Evolutionary conservation across 768 basidiomycete species (phyloP).

Genomic region (Auricularia sp.): DNA sequence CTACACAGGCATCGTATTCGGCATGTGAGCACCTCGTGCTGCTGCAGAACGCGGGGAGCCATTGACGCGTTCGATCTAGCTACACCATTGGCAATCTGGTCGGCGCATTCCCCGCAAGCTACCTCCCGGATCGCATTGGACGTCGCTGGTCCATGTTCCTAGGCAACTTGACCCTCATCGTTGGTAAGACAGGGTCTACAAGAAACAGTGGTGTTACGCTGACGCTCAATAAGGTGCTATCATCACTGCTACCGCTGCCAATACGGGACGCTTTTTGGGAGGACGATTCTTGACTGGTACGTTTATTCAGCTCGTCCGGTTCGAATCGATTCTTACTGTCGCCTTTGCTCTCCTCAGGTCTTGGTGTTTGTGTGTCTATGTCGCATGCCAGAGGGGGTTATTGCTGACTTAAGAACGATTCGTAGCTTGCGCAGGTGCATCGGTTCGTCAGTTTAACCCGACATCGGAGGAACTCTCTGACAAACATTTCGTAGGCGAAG

Average conservation of each 20-base stretch:
- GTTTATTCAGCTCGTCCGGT: slow-evolving; percentile 1
- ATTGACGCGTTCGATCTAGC: neutral
- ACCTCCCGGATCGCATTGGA: neutral
- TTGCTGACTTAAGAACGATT: neutral
- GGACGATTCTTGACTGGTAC: slow-evolving; percentile 43
- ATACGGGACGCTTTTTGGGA: slow-evolving; percentile 32
- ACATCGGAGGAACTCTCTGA: no score
- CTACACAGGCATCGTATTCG: slow-evolving; percentile 36
- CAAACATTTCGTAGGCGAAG: slow-evolving; percentile 23
- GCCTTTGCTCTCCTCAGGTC: neutral
- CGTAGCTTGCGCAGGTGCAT: slow-evolving; percentile 21
- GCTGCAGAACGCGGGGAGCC: neutral
- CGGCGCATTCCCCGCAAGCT: neutral
- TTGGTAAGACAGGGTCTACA: slow-evolving; percentile 19
- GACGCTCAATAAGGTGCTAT: slow-evolving; percentile 17
- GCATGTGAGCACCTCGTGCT: slow-evolving; percentile 36
- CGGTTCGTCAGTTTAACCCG: no score
- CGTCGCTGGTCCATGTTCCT: slow-evolving; percentile 42
- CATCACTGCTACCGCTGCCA: slow-evolving; percentile 39
- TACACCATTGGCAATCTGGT: slow-evolving; percentile 1
- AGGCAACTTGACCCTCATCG: slow-evolving; percentile 35
- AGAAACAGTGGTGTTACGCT: no score
- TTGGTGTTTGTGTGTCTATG: neutral
- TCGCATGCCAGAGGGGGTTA: neutral
- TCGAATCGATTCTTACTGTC: no score